Base-by-base conservation (phyloP, 805 yeast genomes). In the Nakazawaea siamensis region DNA sequence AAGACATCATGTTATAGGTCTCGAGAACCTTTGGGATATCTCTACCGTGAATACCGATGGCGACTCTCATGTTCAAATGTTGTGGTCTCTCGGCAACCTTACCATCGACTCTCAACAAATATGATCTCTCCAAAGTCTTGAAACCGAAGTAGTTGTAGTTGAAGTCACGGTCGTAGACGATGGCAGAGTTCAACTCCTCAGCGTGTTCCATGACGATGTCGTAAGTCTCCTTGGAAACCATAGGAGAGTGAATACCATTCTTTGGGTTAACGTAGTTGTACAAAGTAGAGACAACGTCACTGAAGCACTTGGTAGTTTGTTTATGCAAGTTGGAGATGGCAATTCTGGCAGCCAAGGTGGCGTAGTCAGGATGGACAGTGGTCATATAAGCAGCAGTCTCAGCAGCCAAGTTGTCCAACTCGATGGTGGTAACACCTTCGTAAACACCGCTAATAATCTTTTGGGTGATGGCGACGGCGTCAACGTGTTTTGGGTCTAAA, bases 341-440 rank as follows among this genome's bases (percentile, higher is more conserved):
- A 38, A 92, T 76, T 59, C 96, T 77, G 13, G 97, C 95, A 28
- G 96, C 97, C 43, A 87, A 68, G 24, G 76, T 69, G 18, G 97
- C 94, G 52, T 90, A 86, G 59, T 88, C 95, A 17, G 95, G 95
- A 57, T 90, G 97, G 40, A 77, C 71, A 4, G 97, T 88, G 29
- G 96, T 86, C 87, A 88, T 76, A 47, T 85, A 83, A 18, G 97
- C 97, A 34, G 92, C 82, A 13, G 92, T 84, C 60, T 92, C 98
- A 19, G 97, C 94, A 23, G 95, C 88, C 30, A 57, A 41, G 13
- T 47, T 45, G 4, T 51, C 27, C 8, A 59, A 42, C 29, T 72
- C 73, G 17, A 60, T 57, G 18, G 69, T 60, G 33, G 62, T 62
- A 18, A 71, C 63, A 24, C 61, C 63, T 33, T 62, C 64, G 31